These are phyloP conservation scores for Pseudocercospora eumusae DNA, from an alignment of 2,329 filamentous ascomycete genomes.

Conservation along the genomic window DNA sequence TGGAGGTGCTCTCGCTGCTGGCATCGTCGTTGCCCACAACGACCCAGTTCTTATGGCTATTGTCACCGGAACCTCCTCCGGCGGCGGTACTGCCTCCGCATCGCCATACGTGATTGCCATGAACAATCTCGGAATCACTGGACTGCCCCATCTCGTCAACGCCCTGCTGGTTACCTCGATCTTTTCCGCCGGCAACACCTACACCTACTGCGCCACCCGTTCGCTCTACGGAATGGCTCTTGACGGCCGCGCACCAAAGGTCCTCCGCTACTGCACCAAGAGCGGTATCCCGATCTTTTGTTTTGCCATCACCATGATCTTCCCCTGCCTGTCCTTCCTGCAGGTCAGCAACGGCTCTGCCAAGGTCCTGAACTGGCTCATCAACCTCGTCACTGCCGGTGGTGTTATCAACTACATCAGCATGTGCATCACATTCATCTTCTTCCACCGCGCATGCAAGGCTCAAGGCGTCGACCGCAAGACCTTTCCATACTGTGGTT, in stretches of 20 bases:
- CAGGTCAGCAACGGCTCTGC: constrained; percentile 36
- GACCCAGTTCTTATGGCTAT: constrained; percentile 38
- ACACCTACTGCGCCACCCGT: constrained; percentile 56
- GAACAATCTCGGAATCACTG: constrained; percentile 46
- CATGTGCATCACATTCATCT: constrained; percentile 59
- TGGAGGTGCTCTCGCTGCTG: constrained; percentile 48
- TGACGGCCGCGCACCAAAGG: constrained; percentile 53
- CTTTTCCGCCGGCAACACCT: constrained; percentile 57
- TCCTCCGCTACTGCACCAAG: constrained; percentile 60
- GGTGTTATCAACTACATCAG: constrained; percentile 65
- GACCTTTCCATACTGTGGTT: constrained; percentile 58
- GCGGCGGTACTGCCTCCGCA: constrained; percentile 36
- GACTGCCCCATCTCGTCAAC: constrained; percentile 44
- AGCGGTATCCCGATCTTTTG: constrained; percentile 62
- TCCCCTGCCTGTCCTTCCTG: constrained; percentile 41
- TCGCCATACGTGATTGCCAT: constrained; percentile 47
- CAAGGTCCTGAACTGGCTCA: constrained; percentile 45
- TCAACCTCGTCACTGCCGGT: constrained; percentile 55
- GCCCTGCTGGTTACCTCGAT: constrained; percentile 51
- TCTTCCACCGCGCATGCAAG: constrained; percentile 57
- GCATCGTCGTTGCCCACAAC: constrained; percentile 45
- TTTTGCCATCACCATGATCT: constrained; percentile 50
- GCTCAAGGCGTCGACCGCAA: constrained; percentile 55
- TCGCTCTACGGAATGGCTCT: constrained; percentile 55
- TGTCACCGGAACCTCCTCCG: constrained; percentile 23